These are phyloP conservation scores for Phytophthora hibernalis DNA, from an alignment of 352 stramenopile species.

Conservation along the genomic window DNA sequence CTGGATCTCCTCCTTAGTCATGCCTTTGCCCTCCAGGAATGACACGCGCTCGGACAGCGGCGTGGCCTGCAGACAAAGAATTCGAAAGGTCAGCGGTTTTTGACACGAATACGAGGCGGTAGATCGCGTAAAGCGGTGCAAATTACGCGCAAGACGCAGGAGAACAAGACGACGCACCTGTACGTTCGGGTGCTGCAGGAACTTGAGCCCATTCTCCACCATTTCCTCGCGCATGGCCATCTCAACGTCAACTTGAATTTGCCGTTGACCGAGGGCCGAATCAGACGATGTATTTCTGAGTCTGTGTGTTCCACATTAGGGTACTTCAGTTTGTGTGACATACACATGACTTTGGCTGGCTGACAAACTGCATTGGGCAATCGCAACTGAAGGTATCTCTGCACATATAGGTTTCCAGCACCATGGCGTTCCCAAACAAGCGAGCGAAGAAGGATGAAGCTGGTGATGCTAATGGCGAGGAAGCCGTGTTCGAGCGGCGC, in stretches of 20 bases:
- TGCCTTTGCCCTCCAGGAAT: conserved; percentile 84
- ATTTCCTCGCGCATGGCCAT: conserved; percentile 66
- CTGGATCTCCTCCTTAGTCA: conserved; percentile 86
- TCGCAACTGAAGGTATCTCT: background rate
- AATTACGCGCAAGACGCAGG: background rate
- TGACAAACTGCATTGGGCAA: conserved; percentile 20
- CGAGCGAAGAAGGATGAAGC: conserved; percentile 35
- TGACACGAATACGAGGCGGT: background rate
- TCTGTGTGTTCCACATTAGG: background rate
- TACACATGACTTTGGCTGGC: conserved; percentile 27
- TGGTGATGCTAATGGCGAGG: conserved; percentile 13
- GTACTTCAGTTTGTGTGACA: background rate
- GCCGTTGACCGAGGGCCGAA: conserved; percentile 7
- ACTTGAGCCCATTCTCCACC: conserved; percentile 83
- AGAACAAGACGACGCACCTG: conserved; percentile 45
- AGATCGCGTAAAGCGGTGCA: background rate
- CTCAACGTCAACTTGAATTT: conserved; percentile 37
- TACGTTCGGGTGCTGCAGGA: conserved; percentile 82
- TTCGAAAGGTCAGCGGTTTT: background rate
- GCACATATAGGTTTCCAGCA: background rate
- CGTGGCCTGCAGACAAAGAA: conserved; percentile 40
- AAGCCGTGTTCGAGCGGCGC: conserved; percentile 27
- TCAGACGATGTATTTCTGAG: conserved; percentile 1
- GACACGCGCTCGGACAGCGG: conserved; percentile 78
- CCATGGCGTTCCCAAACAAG: conserved; percentile 34